Evolutionary conservation across 441 rosid species (phyloP).

Genomic region (Breynia disticha): DNA sequence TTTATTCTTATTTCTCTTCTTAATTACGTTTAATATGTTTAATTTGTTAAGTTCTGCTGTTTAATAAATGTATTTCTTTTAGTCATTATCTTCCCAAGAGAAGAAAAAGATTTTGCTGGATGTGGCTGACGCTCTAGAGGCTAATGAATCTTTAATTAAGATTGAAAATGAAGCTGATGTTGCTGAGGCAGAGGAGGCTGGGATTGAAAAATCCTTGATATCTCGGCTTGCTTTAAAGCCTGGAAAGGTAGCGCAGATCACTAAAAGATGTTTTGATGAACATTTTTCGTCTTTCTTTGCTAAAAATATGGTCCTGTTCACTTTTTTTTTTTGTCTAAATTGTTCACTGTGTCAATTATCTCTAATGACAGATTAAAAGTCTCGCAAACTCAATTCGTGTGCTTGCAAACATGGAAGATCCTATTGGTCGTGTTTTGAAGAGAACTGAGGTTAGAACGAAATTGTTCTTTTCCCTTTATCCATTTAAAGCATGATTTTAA

Average conservation of each 20-base stretch:
- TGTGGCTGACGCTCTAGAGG: constrained; percentile 80
- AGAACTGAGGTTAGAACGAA: constrained; percentile 67
- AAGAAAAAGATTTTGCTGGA: constrained; percentile 65
- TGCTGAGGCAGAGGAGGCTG: constrained; percentile 65
- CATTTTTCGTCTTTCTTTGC: neutral
- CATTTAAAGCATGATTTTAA: too few species aligned
- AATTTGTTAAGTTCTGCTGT: neutral
- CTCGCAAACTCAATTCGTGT: constrained; percentile 75
- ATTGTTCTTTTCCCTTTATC: too few species aligned
- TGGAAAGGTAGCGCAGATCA: constrained; percentile 69
- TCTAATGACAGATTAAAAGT: constrained; percentile 52
- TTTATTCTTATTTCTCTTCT: too few species aligned
- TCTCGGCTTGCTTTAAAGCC: constrained; percentile 80
- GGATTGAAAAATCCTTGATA: constrained; percentile 70
- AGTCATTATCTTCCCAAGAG: constrained; percentile 80
- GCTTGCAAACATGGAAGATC: constrained; percentile 96
- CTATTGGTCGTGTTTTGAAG: constrained; percentile 71
- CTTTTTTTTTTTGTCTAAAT: too few species aligned
- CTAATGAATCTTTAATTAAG: constrained; percentile 53
- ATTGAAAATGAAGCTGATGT: constrained; percentile 84
- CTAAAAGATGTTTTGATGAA: too few species aligned
- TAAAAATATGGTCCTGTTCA: too few species aligned
- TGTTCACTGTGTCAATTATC: too few species aligned
- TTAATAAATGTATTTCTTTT: constrained; percentile 15
- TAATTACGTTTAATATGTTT: too few species aligned